Percentiles rank a stretch among this genome's conserved stretches.
Evolutionary conservation across 2,329 filamentous ascomycete species (phyloP).

Genomic region (Pseudogymnoascus sp.): DNA sequence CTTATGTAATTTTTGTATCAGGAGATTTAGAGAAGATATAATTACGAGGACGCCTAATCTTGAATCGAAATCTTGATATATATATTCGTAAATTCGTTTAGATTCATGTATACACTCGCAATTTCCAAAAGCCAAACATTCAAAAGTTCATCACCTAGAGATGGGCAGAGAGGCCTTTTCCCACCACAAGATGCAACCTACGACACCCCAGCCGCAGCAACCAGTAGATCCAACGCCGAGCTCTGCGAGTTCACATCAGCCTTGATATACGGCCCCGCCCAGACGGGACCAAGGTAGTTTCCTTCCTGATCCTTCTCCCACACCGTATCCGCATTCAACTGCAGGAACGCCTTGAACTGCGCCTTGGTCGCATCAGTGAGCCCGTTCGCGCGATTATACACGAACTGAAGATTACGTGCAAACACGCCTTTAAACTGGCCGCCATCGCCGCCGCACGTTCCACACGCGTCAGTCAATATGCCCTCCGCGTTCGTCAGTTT

Average conservation of each 20-base stretch:
- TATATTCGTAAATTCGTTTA: background rate
- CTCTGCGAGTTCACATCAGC: constrained; percentile 53
- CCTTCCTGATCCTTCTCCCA: constrained; percentile 50
- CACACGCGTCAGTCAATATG: constrained; percentile 46
- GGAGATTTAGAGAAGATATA: too few relatives aligned
- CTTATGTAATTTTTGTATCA: background rate
- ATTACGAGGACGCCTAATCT: background rate
- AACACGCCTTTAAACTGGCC: constrained; percentile 69
- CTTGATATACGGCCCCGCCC: constrained; percentile 51
- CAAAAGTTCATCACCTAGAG: background rate
- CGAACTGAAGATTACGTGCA: constrained; percentile 51
- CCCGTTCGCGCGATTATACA: constrained; percentile 34
- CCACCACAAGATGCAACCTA: background rate
- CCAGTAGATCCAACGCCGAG: constrained; percentile 57
- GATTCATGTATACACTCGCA: background rate
- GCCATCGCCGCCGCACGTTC: constrained; percentile 39
- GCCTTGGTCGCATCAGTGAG: constrained; percentile 36
- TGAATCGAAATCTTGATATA: background rate
- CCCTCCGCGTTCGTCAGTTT: constrained; percentile 36
- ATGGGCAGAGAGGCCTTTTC: too few relatives aligned
- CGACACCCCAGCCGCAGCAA: constrained; percentile 41
- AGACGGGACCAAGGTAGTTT: constrained; percentile 51
- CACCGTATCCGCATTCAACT: constrained; percentile 54
- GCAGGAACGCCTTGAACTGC: constrained; percentile 45
- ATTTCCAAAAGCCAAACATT: background rate